Evolutionary conservation across 306 rosid genomes (phyloP), one percentile per base, ranked within the genome.

Genomic region (Canavalia ensiformis): DNA sequence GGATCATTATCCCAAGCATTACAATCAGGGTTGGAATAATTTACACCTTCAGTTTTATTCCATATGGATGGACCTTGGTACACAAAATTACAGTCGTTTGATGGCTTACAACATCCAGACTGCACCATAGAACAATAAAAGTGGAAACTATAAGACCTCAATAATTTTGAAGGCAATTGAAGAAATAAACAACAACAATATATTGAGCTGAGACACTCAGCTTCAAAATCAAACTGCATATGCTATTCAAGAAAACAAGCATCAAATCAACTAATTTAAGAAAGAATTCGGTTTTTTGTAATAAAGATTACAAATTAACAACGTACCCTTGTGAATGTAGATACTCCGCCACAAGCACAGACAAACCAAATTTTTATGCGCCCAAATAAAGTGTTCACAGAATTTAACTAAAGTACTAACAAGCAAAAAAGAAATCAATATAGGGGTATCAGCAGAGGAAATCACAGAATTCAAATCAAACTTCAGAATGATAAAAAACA

Each of bases 81-180:
- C 5, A 12, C 18, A 8, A 86, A 93, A 2, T 65, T 46, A 5
- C 97, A 93, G 46, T 75, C 87, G 42, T 83, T 75, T 0, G 96
- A 30, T 60, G 97, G 97, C 86, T 91, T 93, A 63, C 97, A 93
- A 83, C 97, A 93, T 67, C 97, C 97, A 42, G 97, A 84, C 97
- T 91, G 75, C 60, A 69, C 45, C 74, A 60, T 7, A 70, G 18
- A 25, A 67, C 46, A 66, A 45, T 2, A 13, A 46, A 45, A 12
- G 41, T 8, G 33, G 28, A 76, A 50, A 52, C 11, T 58, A 30
- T 56, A 7, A 35, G 6, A 60, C 12, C 13, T 72, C 47, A 13
- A 13, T 18, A 71, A 55, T 29, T 35, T 3, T 25, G 30, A 33
- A 35, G 55, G 25, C 56, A 54, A 18, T 62, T 31, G 3, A 70